Percentiles rank a stretch among this genome's conserved stretches.
Evolutionary conservation across 208 protist species (phyloP).

Genomic region (Acanthamoeba healyi): DNA sequence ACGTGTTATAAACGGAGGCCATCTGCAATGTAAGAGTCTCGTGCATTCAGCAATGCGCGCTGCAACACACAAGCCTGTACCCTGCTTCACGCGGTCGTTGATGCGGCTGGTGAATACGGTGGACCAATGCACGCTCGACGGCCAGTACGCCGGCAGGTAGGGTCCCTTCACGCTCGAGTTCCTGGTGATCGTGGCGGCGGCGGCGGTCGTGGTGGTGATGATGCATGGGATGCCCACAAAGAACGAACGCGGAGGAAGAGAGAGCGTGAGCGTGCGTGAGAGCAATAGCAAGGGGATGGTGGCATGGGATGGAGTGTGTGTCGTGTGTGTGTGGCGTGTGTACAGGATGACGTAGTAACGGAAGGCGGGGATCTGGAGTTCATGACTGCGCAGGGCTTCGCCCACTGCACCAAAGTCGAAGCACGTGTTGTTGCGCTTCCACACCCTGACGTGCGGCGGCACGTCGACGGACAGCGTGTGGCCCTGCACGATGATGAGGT

Average conservation of each 20-base stretch:
- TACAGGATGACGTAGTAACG: slow-evolving; percentile 22
- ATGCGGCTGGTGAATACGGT: slow-evolving; percentile 26
- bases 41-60: too few relatives aligned
- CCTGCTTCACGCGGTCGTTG: not conserved
- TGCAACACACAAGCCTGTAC: not conserved
- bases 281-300: not conserved
- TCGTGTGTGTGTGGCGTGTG: too few relatives aligned
- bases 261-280: not conserved
- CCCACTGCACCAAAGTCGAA: slow-evolving; percentile 22
- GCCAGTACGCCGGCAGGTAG: slow-evolving; percentile 19
- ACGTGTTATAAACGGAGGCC: too few relatives aligned
- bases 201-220: too few relatives aligned
- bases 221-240: not conserved
- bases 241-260: not conserved
- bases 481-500: slow-evolving; percentile 42
- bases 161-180: slow-evolving; percentile 42
- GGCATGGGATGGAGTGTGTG: too few relatives aligned
- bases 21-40: too few relatives aligned
- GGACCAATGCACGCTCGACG: not conserved
- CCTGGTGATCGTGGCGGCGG: not conserved
- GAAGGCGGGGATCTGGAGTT: not conserved
- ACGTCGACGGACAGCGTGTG: not conserved
- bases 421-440: slow-evolving; percentile 11
- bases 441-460: not conserved
- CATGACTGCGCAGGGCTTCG: not conserved